A percentile compares a stretch with the other conserved stretches of the same genome.
Conservation (phyloP, 1,284 basidiomycete genomes). For the Neotropicomus parvogracilis region DNA sequence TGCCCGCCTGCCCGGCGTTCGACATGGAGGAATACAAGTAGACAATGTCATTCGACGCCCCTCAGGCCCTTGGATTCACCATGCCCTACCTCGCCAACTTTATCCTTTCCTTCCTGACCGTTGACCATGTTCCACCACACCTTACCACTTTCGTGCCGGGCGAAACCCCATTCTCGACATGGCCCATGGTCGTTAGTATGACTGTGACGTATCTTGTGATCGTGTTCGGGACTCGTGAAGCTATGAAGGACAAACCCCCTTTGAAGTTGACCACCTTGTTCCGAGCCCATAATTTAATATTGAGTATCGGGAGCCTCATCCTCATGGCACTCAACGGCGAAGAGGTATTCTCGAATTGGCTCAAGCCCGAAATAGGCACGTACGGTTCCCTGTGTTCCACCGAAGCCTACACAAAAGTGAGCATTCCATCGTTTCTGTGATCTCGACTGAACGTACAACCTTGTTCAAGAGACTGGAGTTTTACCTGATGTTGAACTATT, state of each 20-base stretch:
- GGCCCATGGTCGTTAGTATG: constrained; percentile 63
- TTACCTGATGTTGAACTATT: constrained; percentile 97
- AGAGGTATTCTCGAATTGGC: constrained; percentile 75
- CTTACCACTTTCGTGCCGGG: constrained; percentile 66
- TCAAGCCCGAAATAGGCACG: constrained; percentile 67
- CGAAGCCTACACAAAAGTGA: constrained; percentile 77
- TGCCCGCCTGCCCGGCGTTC: not conserved
- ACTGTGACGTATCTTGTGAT: constrained; percentile 78
- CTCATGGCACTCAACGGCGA: constrained; percentile 83
- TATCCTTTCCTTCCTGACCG: constrained; percentile 50
- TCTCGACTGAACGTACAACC: not conserved
- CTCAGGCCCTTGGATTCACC: constrained; percentile 20
- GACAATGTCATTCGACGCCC: not conserved
- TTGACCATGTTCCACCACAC: constrained; percentile 52
- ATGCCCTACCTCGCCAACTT: constrained; percentile 72
- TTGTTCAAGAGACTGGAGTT: constrained; percentile 66
- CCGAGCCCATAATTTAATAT: constrained; percentile 85
- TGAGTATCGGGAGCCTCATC: constrained; percentile 77
- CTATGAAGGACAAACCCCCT: constrained; percentile 77
- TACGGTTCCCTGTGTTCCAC: constrained; percentile 77
- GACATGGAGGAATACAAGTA: constrained; percentile 14
- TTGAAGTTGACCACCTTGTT: constrained; percentile 82
- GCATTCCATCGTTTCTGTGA: constrained; percentile 28
- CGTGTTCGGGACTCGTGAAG: constrained; percentile 81
- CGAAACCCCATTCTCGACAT: constrained; percentile 75